phyloP scores from a whole-genome alignment of 2,329 filamentous ascomycete species.

The Fusarium pseudonygamai region DNA sequence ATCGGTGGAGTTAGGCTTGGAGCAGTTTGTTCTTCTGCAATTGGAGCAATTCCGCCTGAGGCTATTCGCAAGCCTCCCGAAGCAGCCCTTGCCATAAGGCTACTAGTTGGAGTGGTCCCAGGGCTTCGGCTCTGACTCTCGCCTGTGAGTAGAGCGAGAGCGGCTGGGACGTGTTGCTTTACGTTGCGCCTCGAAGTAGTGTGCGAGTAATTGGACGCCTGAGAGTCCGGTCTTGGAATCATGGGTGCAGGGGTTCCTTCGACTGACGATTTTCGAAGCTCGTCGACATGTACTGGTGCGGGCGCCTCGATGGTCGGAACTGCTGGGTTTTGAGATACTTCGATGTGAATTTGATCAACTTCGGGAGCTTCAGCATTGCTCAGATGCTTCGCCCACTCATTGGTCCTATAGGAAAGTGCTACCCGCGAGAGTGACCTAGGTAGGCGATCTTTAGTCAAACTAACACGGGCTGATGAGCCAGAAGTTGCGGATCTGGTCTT shows the following conservation, averaged over 20 bases:
- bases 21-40: constrained; percentile 54
- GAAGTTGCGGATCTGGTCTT: constrained; percentile 55
- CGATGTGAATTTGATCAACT: constrained; percentile 66
- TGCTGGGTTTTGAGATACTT: constrained; percentile 43
- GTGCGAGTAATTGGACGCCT: constrained; percentile 38
- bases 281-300: constrained; percentile 70
- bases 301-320: constrained; percentile 56
- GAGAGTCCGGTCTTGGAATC: constrained; percentile 45
- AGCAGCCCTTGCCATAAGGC: constrained; percentile 31
- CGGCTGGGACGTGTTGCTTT: constrained; percentile 39
- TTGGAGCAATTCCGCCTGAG: constrained; percentile 51
- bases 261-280: constrained; percentile 71
- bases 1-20: constrained; percentile 22
- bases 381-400: constrained; percentile 96
- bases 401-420: constrained; percentile 85
- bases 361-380: constrained; percentile 78
- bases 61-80: constrained; percentile 40
- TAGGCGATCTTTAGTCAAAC: constrained; percentile 68
- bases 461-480: constrained; percentile 54
- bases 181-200: constrained; percentile 18
- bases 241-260: constrained; percentile 54
- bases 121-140: constrained; percentile 38
- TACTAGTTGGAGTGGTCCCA: constrained; percentile 29
- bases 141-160: constrained; percentile 40
- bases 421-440: constrained; percentile 79